Evolutionary conservation across 2,329 filamentous ascomycete genomes (phyloP), one percentile per base, ranked within the genome.

Genomic region (Neonectria punicea): DNA sequence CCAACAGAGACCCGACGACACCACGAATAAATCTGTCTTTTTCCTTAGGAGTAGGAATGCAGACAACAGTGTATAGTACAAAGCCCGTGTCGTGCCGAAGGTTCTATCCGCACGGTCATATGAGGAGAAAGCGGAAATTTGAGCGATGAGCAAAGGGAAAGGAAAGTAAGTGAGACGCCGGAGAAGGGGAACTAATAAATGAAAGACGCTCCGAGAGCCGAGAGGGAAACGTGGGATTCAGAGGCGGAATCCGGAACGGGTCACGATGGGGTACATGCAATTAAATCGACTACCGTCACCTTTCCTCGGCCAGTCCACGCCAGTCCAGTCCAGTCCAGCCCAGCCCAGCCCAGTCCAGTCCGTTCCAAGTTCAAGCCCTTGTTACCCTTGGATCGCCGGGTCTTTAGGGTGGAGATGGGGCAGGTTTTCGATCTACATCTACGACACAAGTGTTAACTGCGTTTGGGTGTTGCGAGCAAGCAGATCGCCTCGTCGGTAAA

Each of bases 251-350:
- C 43, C 55, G 55, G 61, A 63, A 44, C 41, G 16, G 61, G 55
- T 55, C 61, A 63, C 61, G 55, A 63, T 63, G 49, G 61, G 61
- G 55, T 59, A 55, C 50, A 54, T 63, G 36, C 47, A 50, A 63
- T 54, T 50, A 50, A 39, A 53, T 55, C 58, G 32, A 30, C 54
- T 16, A 53, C 41, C 41, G 57, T 54, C 28, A 39, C 46, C 47
- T 18, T 51, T 32, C 28, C n/a, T 30, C 18, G 49, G 30, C 30
- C 30, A 34, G 30, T 14, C 30, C 49, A 51, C n/a, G 5, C 20
- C 44, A 25, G 44, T n/a, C 28, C 47, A 49, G 16, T 8, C 28
- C 47, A 49, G 16, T 8, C 46, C 46, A 50, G 25, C n/a, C 47
- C 47, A 49, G 16, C 14, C 46, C 46, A 50, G 25, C 10, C 47